Base-by-base conservation (phyloP, 1,284 basidiomycete genomes). In the Cystobasidium pallidum region DNA sequence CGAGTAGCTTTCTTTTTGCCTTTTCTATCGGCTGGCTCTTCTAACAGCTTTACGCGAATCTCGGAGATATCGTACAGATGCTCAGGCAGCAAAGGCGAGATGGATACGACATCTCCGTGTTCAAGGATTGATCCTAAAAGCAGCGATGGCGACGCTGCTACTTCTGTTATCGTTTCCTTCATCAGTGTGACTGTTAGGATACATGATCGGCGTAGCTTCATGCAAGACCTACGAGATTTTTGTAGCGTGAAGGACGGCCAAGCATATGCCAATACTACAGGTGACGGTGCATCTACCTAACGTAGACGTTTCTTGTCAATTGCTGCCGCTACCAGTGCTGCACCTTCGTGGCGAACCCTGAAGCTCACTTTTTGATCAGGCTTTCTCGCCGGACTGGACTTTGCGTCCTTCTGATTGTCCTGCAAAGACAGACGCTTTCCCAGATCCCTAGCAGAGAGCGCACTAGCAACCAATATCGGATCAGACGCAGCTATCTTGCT, bases 401-500 rank as follows among this genome's bases (percentile, higher is more conserved):
- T 70, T 86, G 84, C 64, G 88, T 79, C 30, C 87, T 80, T 15
- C 90, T 81, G 55, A 80, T 79, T n/a, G 90, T 83, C 89, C 89
- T 91, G 78, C 89, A 86, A 66, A 82, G 82, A 72, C 82, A 82
- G 76, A 84, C 85, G 19, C 80, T 80, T 47, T 82, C 83, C 73
- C 80, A 66, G 78, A 86, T 88, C 77, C 73, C 72, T 77, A 45
- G 52, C 34, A 74, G 78, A 80, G 78, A 83, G 82, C 62, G 75
- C 80, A 43, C 80, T 82, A 45, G 82, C 82, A 77, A 92, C 78
- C 63, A 86, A 86, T 62, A 91, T 80, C 17, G 88, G 83, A 79
- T 92, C 90, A 17, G 89, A 89, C 34, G 90, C 88, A 66, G 83
- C 86, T 10, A 89, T 78, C 80, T 87, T 90, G 36, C 84, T 80